Evolutionary conservation across 352 stramenopile genomes (phyloP).

Genomic region (Globisporangium alternatum): DNA sequence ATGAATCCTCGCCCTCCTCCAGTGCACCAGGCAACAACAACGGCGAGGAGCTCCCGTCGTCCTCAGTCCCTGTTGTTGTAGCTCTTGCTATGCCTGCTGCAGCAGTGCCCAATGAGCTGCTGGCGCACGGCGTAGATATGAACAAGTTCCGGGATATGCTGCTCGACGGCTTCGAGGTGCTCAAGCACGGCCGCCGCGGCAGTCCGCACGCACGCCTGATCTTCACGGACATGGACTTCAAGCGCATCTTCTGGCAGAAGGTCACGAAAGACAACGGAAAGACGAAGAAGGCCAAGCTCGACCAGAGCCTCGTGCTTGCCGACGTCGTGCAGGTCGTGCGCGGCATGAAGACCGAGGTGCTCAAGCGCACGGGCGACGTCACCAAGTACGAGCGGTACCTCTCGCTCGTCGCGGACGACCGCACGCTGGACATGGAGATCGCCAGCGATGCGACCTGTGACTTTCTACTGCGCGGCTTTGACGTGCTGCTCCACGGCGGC

Average conservation of each 20-base stretch:
- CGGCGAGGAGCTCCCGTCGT: slow-evolving; percentile 14
- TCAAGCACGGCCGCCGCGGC: slow-evolving; percentile 70
- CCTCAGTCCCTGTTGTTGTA: not conserved
- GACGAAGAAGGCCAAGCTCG: slow-evolving; percentile 61
- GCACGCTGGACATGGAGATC: slow-evolving; percentile 69
- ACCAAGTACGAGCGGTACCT: slow-evolving; percentile 70
- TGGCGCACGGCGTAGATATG: slow-evolving; percentile 34
- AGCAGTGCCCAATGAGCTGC: not conserved
- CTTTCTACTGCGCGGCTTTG: slow-evolving; percentile 58
- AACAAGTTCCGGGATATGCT: slow-evolving; percentile 59
- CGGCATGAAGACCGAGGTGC: slow-evolving; percentile 75
- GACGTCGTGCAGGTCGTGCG: slow-evolving; percentile 73
- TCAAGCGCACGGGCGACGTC: slow-evolving; percentile 71
- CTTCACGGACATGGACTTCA: slow-evolving; percentile 73
- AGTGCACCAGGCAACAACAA: slow-evolving; percentile 13
- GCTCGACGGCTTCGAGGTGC: slow-evolving; percentile 66
- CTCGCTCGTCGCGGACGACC: slow-evolving; percentile 64
- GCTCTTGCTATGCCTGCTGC: not conserved
- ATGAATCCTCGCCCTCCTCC: not conserved
- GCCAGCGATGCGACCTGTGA: slow-evolving; percentile 47
- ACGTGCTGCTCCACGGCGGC: slow-evolving; percentile 37
- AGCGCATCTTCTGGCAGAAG: slow-evolving; percentile 83
- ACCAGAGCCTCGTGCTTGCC: slow-evolving; percentile 62
- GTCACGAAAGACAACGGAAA: slow-evolving; percentile 43
- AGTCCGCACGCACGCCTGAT: slow-evolving; percentile 61